Evolutionary conservation across 2,329 filamentous ascomycete genomes (phyloP), one percentile per base, ranked within the genome.

Genomic region (Pseudomassariella vexata): DNA sequence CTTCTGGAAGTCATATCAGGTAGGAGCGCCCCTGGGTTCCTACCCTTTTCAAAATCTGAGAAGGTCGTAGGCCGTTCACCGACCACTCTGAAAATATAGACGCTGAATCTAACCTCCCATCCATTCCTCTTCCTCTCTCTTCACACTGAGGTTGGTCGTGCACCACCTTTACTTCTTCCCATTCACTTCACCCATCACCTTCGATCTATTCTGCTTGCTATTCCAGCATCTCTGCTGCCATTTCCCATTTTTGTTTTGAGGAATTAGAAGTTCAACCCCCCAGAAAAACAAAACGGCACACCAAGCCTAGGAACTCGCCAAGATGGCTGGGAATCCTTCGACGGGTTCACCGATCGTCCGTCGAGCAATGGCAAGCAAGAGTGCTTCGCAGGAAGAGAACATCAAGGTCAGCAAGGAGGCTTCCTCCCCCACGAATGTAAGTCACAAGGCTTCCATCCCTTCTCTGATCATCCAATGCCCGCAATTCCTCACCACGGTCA

Each of bases 311-410:
- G 19, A 34, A 32, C 25, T 18, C 18, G 16, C 14, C 46, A 52
- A 38, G 37, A 69, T 68, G 65, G 63, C 63, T 48, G 48, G 52
- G 37, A 48, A 44, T 39, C 47, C 48, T 24, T 57, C 60, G 17
- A 59, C 59, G 16, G 65, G 61, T 27, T 68, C 67, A 30, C 64
- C 65, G 12, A 52, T 47, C 30, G 48, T 59, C 33, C 59, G 57
- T 37, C 63, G 56, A 18, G 37, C 50, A 18, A 48, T 49, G 8
- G 43, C 47, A 12, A 44, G 52, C 40, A 59, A 55, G 46, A 56
- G 45, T 25, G 37, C 41, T 22, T 42, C 46, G 6, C 50, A 52
- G 36, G 55, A 62, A 37, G 60, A 64, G 40, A 63, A 63, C 31
- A 31, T 49, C 27, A 59, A 50, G 41, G 42, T 52, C 29, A 53